phyloP scores from a whole-genome alignment of 352 stramenopile species.

The Lagenidium sp. region DNA sequence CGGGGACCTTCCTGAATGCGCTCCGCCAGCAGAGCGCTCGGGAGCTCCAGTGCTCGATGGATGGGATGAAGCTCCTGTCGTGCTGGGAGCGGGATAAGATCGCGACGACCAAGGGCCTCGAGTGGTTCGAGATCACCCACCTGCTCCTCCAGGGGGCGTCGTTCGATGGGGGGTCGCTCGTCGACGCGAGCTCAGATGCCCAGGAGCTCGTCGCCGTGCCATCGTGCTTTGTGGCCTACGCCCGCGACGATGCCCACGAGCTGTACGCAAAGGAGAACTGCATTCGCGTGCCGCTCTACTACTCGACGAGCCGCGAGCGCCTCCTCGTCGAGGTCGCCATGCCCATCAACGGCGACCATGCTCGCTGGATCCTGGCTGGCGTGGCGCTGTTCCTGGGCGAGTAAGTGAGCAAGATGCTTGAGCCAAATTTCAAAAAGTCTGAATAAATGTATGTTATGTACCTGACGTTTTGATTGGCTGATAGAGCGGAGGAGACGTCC shows the following conservation, averaged over 20 bases:
- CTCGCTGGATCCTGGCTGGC: constrained; percentile 72
- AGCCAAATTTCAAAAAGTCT: too few species aligned
- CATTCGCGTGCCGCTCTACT: constrained; percentile 79
- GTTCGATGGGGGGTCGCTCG: constrained; percentile 69
- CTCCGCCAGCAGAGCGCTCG: constrained; percentile 88
- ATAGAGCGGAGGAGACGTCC: constrained; percentile 1
- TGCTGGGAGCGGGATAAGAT: constrained; percentile 81
- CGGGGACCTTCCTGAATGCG: constrained; percentile 93
- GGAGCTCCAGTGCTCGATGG: constrained; percentile 78
- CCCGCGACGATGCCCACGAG: constrained; percentile 62
- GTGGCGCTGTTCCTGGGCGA: constrained; percentile 81
- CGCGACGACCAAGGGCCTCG: constrained; percentile 11
- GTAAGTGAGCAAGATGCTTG: constrained; percentile 9
- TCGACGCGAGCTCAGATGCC: constrained; percentile 74
- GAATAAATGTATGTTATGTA: constrained; percentile 7
- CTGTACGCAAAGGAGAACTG: constrained; percentile 65
- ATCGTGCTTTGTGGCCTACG: constrained; percentile 77
- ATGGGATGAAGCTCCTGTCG: constrained; percentile 85
- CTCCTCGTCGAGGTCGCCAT: constrained; percentile 79
- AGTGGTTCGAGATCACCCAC: constrained; percentile 78
- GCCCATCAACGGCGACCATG: constrained; percentile 60
- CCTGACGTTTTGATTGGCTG: constrained; percentile 1
- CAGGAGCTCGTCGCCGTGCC: constrained; percentile 77
- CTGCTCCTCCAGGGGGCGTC: constrained; percentile 83
- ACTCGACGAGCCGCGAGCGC: constrained; percentile 57